Percentiles rank a stretch among this genome's conserved stretches.
Conservation (phyloP, 1,139 yeast species). For the Meyerozyma athensensis region DNA sequence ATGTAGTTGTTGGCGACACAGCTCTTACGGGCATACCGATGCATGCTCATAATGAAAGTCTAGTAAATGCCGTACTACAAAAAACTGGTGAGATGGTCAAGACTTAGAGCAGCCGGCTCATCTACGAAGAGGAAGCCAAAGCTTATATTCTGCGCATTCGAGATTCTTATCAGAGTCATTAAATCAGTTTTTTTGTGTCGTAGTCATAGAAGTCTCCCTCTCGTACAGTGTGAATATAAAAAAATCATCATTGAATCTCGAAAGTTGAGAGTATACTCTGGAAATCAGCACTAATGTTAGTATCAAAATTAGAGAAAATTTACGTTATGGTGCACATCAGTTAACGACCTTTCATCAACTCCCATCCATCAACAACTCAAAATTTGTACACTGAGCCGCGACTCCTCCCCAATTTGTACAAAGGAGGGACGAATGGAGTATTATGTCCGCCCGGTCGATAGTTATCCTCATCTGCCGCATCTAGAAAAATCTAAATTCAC, state of each 20-base stretch:
- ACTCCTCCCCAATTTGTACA: constrained; percentile 51
- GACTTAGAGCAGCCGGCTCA: no score
- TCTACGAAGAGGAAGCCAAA: no score
- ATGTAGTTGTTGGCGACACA: no score
- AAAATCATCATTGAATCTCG: constrained; percentile 43
- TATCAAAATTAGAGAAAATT: constrained; percentile 12
- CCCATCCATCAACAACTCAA: constrained; percentile 48
- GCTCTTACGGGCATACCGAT: no score
- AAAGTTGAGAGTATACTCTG: constrained; percentile 8
- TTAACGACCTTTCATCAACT: constrained; percentile 66
- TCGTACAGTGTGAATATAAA: constrained; percentile 64
- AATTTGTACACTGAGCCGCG: constrained; percentile 66
- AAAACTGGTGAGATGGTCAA: no score
- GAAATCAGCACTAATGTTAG: constrained; percentile 9
- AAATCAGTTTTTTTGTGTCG: constrained; percentile 61
- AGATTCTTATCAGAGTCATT: constrained; percentile 58
- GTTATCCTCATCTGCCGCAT: constrained; percentile 46
- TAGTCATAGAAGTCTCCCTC: constrained; percentile 49
- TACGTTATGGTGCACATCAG: constrained; percentile 20
- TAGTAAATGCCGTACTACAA: no score
- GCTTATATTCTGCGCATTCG: neutral
- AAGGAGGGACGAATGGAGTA: constrained; percentile 43
- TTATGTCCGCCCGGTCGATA: constrained; percentile 85
- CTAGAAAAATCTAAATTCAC: constrained; percentile 6
- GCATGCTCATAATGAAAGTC: no score